Conservation (phyloP, 371 early-diverging fungal species). For the Zopfochytrium polystomum region DNA sequence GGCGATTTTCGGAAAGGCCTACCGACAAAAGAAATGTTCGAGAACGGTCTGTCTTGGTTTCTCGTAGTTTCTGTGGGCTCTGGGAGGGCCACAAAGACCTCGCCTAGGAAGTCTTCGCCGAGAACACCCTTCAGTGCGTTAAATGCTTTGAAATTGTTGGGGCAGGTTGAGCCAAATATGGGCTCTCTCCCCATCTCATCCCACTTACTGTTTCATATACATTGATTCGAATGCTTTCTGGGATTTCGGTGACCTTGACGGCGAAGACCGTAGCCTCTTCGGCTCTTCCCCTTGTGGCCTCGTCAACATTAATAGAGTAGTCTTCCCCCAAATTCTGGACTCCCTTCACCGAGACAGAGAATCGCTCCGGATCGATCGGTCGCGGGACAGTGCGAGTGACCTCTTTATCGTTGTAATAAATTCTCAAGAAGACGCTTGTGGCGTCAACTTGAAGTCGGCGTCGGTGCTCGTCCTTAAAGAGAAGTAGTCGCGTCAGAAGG, state of each 20-base stretch:
- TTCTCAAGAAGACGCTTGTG: slow-evolving; percentile 22
- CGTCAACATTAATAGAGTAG: slow-evolving; percentile 10
- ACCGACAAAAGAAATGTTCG: slow-evolving; percentile 32
- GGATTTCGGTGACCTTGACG: slow-evolving; percentile 35
- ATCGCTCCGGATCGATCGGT: slow-evolving; percentile 28
- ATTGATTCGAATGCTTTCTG: slow-evolving; percentile 34
- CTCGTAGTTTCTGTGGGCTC: slow-evolving; percentile 29
- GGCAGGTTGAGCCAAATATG: neutral
- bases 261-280: slow-evolving; percentile 29
- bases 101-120: slow-evolving; percentile 36
- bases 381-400: slow-evolving; percentile 39
- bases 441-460: slow-evolving; percentile 36
- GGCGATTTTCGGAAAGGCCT: slow-evolving; percentile 14
- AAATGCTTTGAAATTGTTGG: neutral
- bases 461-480: slow-evolving; percentile 30
- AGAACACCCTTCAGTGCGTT: slow-evolving; percentile 15
- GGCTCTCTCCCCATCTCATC: neutral
- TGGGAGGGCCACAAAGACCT: slow-evolving; percentile 44
- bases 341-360: slow-evolving; percentile 30
- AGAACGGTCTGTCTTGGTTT: slow-evolving; percentile 24
- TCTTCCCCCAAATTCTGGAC: slow-evolving; percentile 17
- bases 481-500: neutral
- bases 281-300: slow-evolving; percentile 3
- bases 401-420: slow-evolving; percentile 44
- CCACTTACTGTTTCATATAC: slow-evolving; percentile 38